phyloP scores from a whole-genome alignment of 2,329 filamentous ascomycete species.

The Colletotrichum viniferum region DNA sequence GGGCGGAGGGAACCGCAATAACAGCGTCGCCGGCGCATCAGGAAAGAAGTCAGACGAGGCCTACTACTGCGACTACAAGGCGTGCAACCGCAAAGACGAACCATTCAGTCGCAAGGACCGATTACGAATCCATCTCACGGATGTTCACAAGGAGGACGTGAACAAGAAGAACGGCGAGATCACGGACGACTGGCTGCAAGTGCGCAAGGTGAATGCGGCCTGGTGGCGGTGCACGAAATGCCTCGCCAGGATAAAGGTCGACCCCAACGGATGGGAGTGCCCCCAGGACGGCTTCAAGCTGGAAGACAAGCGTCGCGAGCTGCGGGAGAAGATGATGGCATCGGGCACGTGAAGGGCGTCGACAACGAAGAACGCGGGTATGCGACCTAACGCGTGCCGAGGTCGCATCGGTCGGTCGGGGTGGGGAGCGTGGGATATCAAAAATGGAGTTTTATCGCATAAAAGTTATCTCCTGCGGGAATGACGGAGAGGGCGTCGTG shows the following conservation, averaged over 20 bases:
- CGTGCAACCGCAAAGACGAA: conserved; percentile 46
- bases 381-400: not conserved
- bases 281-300: conserved; percentile 24
- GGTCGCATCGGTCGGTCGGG: not conserved
- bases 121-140: conserved; percentile 59
- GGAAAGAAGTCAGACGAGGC: conserved; percentile 44
- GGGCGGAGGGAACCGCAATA: conserved; percentile 10
- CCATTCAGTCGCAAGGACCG: conserved; percentile 61
- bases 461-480: conserved; percentile 6
- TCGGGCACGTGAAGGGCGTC: not conserved
- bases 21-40: not conserved
- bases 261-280: conserved; percentile 48
- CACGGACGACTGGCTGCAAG: conserved; percentile 41
- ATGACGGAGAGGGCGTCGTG: conserved; percentile 8
- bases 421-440: not conserved
- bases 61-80: conserved; percentile 54
- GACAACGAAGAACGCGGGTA: not conserved
- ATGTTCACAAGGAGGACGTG: conserved; percentile 60
- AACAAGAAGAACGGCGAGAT: conserved; percentile 45
- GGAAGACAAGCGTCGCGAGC: conserved; percentile 22
- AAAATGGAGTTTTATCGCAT: conserved; percentile 14
- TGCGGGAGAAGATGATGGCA: conserved; percentile 14
- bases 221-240: conserved; percentile 64
- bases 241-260: conserved; percentile 48
- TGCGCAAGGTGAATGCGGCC: conserved; percentile 39